A percentile compares a stretch with the other conserved stretches of the same genome.
These are phyloP conservation scores for Collariella sp. DNA, from an alignment of 495 filamentous ascomycete genomes.

Conservation along the genomic window DNA sequence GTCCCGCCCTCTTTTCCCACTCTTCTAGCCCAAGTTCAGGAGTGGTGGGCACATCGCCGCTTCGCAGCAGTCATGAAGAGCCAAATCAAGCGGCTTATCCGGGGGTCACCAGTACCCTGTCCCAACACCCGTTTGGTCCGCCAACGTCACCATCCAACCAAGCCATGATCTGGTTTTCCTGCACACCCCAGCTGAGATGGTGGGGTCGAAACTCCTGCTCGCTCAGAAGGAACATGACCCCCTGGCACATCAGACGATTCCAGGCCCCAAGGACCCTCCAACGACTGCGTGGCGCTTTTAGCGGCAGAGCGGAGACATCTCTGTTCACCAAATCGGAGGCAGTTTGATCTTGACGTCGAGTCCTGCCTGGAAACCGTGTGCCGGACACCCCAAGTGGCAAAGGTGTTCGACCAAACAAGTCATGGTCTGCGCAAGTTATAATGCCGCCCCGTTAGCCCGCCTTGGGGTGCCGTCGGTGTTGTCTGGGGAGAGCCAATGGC, in stretches of 20 bases:
- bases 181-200: no score
- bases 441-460: not conserved
- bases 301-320: not conserved
- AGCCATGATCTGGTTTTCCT: no score
- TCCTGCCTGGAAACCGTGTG: not conserved
- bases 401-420: not conserved
- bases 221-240: slow-evolving; percentile 2
- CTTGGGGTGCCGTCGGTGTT: not conserved
- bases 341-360: not conserved
- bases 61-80: no score
- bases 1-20: no score
- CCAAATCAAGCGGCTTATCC: not conserved
- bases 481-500: slow-evolving; percentile 1
- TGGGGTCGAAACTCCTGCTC: no score
- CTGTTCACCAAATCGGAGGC: not conserved
- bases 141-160: no score
- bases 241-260: slow-evolving; percentile 5
- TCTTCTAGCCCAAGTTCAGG: no score
- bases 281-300: slow-evolving; percentile 8
- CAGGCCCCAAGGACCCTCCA: not conserved
- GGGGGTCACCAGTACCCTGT: no score
- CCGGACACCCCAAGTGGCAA: not conserved
- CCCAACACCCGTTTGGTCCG: no score
- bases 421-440: not conserved
- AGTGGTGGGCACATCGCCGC: no score